These are phyloP conservation scores for Brassica carinata DNA, from an alignment of 345 rosid species.

Conservation along the genomic window DNA sequence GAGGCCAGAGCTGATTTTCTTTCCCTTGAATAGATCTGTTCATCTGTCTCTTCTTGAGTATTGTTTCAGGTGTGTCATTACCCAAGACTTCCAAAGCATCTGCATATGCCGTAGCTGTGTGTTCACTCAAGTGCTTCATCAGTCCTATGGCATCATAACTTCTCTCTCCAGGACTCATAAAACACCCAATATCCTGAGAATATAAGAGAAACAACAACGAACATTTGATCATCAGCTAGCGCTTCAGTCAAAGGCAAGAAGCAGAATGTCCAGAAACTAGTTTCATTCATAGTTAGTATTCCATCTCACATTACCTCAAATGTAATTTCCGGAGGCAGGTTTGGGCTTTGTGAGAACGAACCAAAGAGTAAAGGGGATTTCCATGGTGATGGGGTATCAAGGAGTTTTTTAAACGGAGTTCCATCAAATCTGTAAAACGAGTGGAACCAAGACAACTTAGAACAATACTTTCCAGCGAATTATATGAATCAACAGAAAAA, in stretches of 20 bases:
- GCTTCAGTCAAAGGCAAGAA: not conserved
- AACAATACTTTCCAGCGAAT: constrained; percentile 3
- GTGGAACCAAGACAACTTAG: constrained; percentile 21
- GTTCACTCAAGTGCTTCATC: constrained; percentile 90
- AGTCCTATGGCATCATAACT: constrained; percentile 91
- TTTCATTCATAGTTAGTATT: not conserved
- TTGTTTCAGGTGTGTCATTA: constrained; percentile 64
- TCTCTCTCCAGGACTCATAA: constrained; percentile 84
- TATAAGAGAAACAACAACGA: constrained; percentile 6
- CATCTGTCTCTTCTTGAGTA: constrained; percentile 48
- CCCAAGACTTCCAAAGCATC: constrained; percentile 93
- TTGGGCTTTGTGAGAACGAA: constrained; percentile 76
- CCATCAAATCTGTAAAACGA: constrained; percentile 66
- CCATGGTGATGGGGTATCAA: constrained; percentile 95
- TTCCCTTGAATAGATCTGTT: constrained; percentile 44
- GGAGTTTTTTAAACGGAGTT: constrained; percentile 76
- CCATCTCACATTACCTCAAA: constrained; percentile 64
- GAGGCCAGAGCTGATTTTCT: constrained; percentile 42
- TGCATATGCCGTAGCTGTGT: constrained; percentile 81
- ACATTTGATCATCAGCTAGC: constrained; percentile 2
- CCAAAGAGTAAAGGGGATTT: constrained; percentile 90
- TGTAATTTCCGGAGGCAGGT: constrained; percentile 76
- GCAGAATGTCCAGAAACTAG: constrained; percentile 17
- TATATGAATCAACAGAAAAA: constrained; percentile 7
- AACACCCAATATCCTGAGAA: constrained; percentile 83